Percentiles rank a stretch among this genome's conserved stretches.
Evolutionary conservation across 2,329 filamentous ascomycete species (phyloP).

Genomic region (Triangularia verruculosa): DNA sequence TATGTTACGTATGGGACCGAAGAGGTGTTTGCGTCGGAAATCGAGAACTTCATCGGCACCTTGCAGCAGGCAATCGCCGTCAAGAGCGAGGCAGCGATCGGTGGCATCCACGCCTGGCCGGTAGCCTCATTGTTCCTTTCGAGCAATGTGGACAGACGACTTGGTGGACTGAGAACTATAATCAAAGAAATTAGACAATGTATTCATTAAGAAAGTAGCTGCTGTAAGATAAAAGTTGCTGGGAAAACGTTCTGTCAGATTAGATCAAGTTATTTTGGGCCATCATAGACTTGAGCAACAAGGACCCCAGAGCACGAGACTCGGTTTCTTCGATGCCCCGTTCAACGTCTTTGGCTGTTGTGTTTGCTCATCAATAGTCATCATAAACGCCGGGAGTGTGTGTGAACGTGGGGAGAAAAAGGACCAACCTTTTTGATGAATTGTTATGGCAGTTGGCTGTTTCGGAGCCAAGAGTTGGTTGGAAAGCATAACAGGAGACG

Average conservation of each 20-base stretch:
- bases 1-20: conserved; percentile 71
- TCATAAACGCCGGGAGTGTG: conserved; percentile 19
- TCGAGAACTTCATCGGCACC: conserved; percentile 55
- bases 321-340: conserved; percentile 48
- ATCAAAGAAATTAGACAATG: conserved; percentile 38
- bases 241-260: conserved; percentile 47
- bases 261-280: conserved; percentile 59
- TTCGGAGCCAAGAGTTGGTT: neutral
- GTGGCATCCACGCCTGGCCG: conserved; percentile 79
- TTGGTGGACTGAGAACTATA: conserved; percentile 48
- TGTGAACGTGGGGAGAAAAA: neutral
- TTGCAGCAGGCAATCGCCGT: conserved; percentile 54
- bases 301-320: conserved; percentile 47
- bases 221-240: neutral
- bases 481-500: neutral
- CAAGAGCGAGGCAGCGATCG: conserved; percentile 58
- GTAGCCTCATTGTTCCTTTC: conserved; percentile 63
- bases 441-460: neutral
- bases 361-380: conserved; percentile 26
- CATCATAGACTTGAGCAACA: conserved; percentile 41
- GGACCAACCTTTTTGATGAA: neutral
- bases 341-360: conserved; percentile 37
- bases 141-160: conserved; percentile 45
- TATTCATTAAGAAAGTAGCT: conserved; percentile 20
- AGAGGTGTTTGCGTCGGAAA: conserved; percentile 73